A percentile compares a stretch with the other conserved stretches of the same genome.
These are phyloP conservation scores for Fraxinus quadrangulata DNA, from an alignment of 257 asterid species.

Conservation along the genomic window DNA sequence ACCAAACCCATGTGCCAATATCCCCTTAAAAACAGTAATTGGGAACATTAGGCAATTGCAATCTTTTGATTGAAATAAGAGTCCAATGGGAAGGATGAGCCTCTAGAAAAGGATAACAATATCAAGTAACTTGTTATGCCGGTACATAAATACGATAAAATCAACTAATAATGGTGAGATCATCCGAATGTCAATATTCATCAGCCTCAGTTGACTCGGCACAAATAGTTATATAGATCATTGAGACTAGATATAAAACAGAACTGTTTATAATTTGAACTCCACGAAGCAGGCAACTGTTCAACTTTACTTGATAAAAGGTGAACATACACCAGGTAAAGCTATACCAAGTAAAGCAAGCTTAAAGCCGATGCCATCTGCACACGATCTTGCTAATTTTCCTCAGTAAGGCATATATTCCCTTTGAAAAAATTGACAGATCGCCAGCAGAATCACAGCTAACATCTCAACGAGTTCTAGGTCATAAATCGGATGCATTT, in stretches of 20 bases:
- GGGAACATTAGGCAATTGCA: not conserved
- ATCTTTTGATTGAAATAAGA: not conserved
- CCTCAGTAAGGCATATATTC: too few relatives aligned
- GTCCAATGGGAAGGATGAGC: not conserved
- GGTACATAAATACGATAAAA: too few relatives aligned
- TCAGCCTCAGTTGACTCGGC: not conserved
- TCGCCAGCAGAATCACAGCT: too few relatives aligned
- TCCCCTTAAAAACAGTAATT: not conserved
- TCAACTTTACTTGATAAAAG: not conserved
- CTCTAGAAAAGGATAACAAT: not conserved
- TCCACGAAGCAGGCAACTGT: not conserved
- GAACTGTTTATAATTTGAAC: not conserved
- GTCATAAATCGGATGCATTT: too few relatives aligned
- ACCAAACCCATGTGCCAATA: not conserved
- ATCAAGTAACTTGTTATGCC: not conserved
- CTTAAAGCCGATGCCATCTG: not conserved
- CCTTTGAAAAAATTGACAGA: too few relatives aligned
- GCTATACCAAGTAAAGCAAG: not conserved
- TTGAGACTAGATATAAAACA: not conserved
- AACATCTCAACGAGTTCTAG: too few relatives aligned
- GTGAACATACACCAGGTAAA: not conserved
- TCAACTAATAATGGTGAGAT: not conserved
- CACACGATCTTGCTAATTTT: not conserved
- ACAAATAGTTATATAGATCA: not conserved
- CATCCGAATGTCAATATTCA: not conserved